Conservation (phyloP, 2,329 filamentous ascomycete genomes). For the Tolypocladium paradoxum region DNA sequence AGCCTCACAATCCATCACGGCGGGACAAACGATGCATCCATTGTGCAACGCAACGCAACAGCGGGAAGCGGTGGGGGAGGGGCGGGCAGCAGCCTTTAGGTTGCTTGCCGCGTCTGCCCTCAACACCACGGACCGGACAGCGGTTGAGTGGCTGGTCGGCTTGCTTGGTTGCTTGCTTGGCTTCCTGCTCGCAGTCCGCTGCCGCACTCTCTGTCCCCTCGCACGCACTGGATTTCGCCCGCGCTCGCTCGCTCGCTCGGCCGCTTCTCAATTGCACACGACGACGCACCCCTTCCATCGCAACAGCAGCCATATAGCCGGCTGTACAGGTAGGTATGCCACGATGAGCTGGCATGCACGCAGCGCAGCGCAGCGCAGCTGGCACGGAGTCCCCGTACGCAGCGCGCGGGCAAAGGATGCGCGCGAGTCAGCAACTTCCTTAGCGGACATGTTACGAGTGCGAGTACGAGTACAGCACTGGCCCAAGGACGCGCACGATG, state of each 20-base stretch:
- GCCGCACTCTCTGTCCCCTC: not conserved
- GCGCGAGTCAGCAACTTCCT: not conserved
- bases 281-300: not conserved
- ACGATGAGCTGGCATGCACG: not conserved
- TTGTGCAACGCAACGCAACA: not conserved
- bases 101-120: not conserved
- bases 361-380: not conserved
- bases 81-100: not conserved
- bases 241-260: not conserved
- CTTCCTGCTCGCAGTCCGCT: not conserved
- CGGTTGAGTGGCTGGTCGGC: not conserved
- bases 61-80: not conserved
- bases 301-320: not conserved
- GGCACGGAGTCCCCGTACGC: not conserved
- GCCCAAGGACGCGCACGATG: not conserved
- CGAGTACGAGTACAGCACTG: not conserved
- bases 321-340: not conserved
- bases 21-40: not conserved
- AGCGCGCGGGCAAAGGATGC: not conserved
- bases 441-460: not conserved
- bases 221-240: not conserved
- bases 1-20: constrained; percentile 3
- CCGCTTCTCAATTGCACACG: not conserved
- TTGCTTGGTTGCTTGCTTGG: not conserved
- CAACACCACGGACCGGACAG: no score